Percentiles rank a stretch among this genome's conserved stretches.
Conservation (phyloP, 805 yeast species). For the Pichia gijzeniarum region DNA sequence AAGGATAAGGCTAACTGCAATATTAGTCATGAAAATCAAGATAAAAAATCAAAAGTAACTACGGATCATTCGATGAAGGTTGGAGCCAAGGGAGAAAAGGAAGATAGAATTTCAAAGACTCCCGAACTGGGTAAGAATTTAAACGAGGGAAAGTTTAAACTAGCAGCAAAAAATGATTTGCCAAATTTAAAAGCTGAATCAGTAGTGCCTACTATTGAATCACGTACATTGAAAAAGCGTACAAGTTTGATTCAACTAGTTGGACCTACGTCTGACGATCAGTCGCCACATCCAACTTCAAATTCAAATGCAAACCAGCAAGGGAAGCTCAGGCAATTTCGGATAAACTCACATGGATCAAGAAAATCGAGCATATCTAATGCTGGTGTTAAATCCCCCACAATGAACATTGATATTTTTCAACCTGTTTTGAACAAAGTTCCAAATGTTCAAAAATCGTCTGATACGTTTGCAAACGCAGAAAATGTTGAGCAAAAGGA, state of each 20-base stretch:
- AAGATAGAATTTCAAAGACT: neutral
- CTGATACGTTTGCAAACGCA: too few relatives aligned
- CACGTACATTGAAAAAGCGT: slow-evolving; percentile 3
- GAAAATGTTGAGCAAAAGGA: neutral
- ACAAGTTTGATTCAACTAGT: slow-evolving; percentile 10
- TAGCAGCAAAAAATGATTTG: neutral
- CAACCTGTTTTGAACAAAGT: neutral
- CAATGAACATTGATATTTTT: neutral
- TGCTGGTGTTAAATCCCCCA: neutral
- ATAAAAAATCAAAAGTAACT: neutral
- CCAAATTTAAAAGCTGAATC: neutral
- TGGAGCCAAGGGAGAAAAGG: neutral
- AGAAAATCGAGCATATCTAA: neutral
- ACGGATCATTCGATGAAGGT: too few relatives aligned
- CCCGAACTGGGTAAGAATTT: neutral
- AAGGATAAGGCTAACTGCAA: neutral
- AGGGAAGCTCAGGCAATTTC: slow-evolving; percentile 10
- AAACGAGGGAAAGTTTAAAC: slow-evolving; percentile 1
- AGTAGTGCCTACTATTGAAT: neutral
- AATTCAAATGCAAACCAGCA: neutral
- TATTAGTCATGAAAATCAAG: neutral
- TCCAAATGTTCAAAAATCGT: too few relatives aligned
- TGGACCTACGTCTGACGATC: neutral
- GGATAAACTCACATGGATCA: slow-evolving; percentile 7
- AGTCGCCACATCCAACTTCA: neutral